A percentile compares a stretch with the other conserved stretches of the same genome.
These are phyloP conservation scores for Metschnikowia noctiluminum DNA, from an alignment of 805 yeast species.

Conservation along the genomic window DNA sequence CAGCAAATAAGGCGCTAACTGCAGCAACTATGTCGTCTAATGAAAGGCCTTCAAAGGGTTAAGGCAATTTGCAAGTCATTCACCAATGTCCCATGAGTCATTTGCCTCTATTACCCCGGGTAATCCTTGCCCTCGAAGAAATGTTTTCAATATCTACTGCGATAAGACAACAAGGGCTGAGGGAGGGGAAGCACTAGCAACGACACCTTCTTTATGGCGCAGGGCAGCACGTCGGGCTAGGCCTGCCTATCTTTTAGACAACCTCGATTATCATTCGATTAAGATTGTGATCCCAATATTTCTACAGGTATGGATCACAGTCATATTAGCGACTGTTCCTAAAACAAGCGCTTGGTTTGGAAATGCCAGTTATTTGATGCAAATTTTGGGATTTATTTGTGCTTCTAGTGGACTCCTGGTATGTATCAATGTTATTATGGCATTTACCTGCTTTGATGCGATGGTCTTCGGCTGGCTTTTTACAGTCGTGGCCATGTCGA, in stretches of 20 bases:
- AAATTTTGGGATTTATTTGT: slow-evolving; percentile 25
- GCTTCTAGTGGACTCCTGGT: slow-evolving; percentile 29
- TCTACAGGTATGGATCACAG: slow-evolving; percentile 26
- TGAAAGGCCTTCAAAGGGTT: too few species aligned
- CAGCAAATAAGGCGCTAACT: too few species aligned
- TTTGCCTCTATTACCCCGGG: too few species aligned
- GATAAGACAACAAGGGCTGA: not conserved
- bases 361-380: slow-evolving; percentile 26
- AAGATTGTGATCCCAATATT: slow-evolving; percentile 25
- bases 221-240: slow-evolving; percentile 5
- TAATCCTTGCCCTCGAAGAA: too few species aligned
- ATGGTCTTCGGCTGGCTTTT: slow-evolving; percentile 23
- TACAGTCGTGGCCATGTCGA: slow-evolving; percentile 23
- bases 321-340: slow-evolving; percentile 25
- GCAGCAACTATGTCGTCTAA: too few species aligned
- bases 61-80: too few species aligned
- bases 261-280: slow-evolving; percentile 24
- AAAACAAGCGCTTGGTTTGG: slow-evolving; percentile 28
- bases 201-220: slow-evolving; percentile 1
- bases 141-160: not conserved
- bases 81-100: too few species aligned
- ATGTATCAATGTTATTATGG: slow-evolving; percentile 15
- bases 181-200: not conserved
- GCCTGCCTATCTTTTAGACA: slow-evolving; percentile 27
- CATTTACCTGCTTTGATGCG: slow-evolving; percentile 18